Base-by-base conservation (phyloP, 345 rosid species). In the Eutrema heterophyllum region DNA sequence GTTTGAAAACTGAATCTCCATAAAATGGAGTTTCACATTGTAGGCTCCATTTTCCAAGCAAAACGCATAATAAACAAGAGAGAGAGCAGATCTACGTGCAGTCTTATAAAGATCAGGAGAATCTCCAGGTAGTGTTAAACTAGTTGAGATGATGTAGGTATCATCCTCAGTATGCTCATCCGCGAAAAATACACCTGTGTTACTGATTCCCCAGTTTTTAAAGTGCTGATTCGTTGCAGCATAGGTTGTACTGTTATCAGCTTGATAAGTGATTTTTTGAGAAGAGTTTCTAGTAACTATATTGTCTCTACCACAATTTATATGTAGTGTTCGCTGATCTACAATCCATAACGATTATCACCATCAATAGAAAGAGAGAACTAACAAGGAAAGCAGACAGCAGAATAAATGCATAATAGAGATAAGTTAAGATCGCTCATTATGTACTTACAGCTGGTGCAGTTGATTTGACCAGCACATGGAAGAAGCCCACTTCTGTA, bases 21-120 rank as follows among this genome's bases (percentile, higher is more conserved):
- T 82, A 75, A 89, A 89, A 67, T 54, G 87, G 30, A 89, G 92
- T 21, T 12, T 79, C 26, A 89, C 83, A 16, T 67, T 79, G 79
- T 91, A 89, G 7, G 5, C 60, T 58, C 88, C 89, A 68, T 81
- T 87, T 43, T 49, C 41, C 39, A 91, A 80, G 81, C 97, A 91
- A 43, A 76, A 83, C 2, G 77, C 89, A 77, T 82, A 82, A 74
- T 87, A 91, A 30, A 87, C 83, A 1, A 91, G 86, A 3, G 88
- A 83, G 16, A 83, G 60, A 44, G 95, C 83, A 64, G 92, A 74
- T 35, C 79, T 70, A 13, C 93, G 87, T n/a, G 88, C 96, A 0
- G 68, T 74, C 21, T 29, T 72, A 39, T 89, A 84, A 3, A 85
- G 49, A 12, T 74, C 69, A 29, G 71, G 33, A 68, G 39, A 9